Percentiles rank a stretch among this genome's conserved stretches.
Conservation (phyloP, 1,139 yeast genomes). For the Pichia sp. region DNA sequence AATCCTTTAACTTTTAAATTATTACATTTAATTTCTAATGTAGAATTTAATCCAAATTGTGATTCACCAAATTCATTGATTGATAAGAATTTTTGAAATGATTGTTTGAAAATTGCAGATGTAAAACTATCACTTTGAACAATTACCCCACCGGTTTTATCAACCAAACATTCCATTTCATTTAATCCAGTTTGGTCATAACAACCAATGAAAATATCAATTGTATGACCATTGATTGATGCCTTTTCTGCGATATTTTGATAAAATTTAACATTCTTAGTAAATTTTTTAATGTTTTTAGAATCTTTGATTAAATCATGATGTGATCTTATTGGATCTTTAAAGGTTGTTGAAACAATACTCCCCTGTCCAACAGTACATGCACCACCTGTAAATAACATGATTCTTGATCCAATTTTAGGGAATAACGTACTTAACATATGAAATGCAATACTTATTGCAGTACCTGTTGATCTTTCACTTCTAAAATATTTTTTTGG, state of each 20-base stretch:
- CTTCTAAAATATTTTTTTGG: conserved; percentile 44
- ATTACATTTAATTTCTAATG: conserved; percentile 48
- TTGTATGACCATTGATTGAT: conserved; percentile 45
- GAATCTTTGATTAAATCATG: conserved; percentile 46
- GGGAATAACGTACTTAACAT: conserved; percentile 43
- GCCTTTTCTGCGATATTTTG: conserved; percentile 34
- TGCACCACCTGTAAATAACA: conserved; percentile 56
- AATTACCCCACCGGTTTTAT: conserved; percentile 55
- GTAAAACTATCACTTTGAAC: conserved; percentile 60
- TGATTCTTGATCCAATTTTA: conserved; percentile 52
- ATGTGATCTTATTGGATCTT: conserved; percentile 54
- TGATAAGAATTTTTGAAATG: conserved; percentile 47
- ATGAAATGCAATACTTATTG: conserved; percentile 53
- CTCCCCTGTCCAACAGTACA: conserved; percentile 54
- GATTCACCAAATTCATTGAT: conserved; percentile 33
- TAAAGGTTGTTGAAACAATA: conserved; percentile 42
- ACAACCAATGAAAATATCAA: conserved; percentile 55
- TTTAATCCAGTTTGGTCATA: conserved; percentile 62
- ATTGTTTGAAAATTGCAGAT: conserved; percentile 61
- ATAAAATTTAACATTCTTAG: conserved; percentile 40
- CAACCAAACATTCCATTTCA: conserved; percentile 56
- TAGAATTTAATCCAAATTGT: conserved; percentile 51
- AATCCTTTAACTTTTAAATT: conserved; percentile 52
- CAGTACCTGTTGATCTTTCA: conserved; percentile 59
- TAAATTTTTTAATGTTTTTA: conserved; percentile 26